Evolutionary conservation across 805 yeast genomes (phyloP).

Genomic region (Wickerhamiella spandovensis): DNA sequence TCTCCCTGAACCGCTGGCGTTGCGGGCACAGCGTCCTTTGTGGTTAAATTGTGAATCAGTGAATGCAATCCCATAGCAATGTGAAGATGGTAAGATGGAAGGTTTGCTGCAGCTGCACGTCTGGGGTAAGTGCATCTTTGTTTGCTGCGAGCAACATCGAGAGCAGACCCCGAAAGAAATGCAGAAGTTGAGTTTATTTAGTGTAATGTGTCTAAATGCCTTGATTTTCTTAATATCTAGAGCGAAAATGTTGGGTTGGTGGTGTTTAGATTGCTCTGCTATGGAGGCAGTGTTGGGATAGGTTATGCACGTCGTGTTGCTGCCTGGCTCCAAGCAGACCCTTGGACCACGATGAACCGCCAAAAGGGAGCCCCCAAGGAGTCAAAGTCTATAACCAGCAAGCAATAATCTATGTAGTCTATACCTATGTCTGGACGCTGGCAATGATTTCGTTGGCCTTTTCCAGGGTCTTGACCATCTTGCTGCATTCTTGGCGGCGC

Average conservation of each 20-base stretch:
- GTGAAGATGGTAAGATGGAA: not conserved
- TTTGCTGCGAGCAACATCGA: no score
- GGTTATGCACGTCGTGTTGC: not conserved
- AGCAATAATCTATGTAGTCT: not conserved
- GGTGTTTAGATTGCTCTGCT: not conserved
- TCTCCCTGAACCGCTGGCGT: slow-evolving; percentile 21
- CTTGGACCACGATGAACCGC: no score
- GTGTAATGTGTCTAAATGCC: no score
- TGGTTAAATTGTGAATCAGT: slow-evolving; percentile 13
- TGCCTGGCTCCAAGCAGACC: no score
- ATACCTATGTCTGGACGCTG: slow-evolving; percentile 7
- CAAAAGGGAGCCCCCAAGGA: no score
- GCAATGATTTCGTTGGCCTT: slow-evolving; percentile 82
- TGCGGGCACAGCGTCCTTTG: slow-evolving; percentile 18
- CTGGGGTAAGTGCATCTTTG: not conserved
- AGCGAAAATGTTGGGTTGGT: not conserved
- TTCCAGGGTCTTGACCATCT: slow-evolving; percentile 85
- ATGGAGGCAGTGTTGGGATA: not conserved
- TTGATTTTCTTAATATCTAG: no score
- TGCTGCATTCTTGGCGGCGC: slow-evolving; percentile 85
- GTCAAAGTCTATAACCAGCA: no score
- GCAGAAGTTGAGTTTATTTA: no score
- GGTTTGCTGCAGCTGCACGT: not conserved
- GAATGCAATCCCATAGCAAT: slow-evolving; percentile 19
- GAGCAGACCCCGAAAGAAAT: no score